Evolutionary conservation across 2,329 filamentous ascomycete genomes (phyloP), one percentile per base, ranked within the genome.

Genomic region (Claviceps capensis): DNA sequence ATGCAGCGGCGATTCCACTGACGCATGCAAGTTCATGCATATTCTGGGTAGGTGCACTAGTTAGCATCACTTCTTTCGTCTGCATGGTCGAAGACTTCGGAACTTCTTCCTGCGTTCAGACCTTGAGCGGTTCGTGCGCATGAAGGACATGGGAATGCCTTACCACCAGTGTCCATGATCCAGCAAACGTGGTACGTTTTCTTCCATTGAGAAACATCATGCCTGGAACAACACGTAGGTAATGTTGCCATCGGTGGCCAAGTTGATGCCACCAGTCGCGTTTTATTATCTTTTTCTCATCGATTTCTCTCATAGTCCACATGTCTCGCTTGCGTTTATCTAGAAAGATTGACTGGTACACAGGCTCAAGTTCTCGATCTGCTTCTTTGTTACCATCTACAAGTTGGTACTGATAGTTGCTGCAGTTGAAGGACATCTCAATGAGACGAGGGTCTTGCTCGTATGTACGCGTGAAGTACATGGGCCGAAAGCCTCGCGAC

Each of bases 361-460:
- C 76, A 59, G 86, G 82, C 49, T 77, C 71, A 26, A 78, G 73
- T 49, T 55, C 54, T 5, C 53, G 53, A 0, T 40, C 38, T 23
- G 60, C 42, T 1, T 57, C 40, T 9, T 54, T 48, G 17, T 60
- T 61, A 0, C 62, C 61, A 19, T 64, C 63, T 1, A 79, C 79
- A 56, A 88, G 84, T 61, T 88, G 84, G 45, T 81, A 75, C 62
- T 88, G 84, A 65, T 88, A 87, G 62, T 86, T 85, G 40, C 81
- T 83, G 67, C 82, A 85, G 64, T 88, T 83, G 65, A 87, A 88
- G 52, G 77, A 83, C 81, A 83, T 83, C 62, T 83, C 80, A 7
- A 84, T 75, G 59, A 80, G 77, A 2, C 69, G 75, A 1, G 72
- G 70, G 57, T 82, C 75, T 14, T 73, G 54, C 0, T 70, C 65